Conservation (phyloP, 257 asterid genomes). For the Paulownia fortunei region DNA sequence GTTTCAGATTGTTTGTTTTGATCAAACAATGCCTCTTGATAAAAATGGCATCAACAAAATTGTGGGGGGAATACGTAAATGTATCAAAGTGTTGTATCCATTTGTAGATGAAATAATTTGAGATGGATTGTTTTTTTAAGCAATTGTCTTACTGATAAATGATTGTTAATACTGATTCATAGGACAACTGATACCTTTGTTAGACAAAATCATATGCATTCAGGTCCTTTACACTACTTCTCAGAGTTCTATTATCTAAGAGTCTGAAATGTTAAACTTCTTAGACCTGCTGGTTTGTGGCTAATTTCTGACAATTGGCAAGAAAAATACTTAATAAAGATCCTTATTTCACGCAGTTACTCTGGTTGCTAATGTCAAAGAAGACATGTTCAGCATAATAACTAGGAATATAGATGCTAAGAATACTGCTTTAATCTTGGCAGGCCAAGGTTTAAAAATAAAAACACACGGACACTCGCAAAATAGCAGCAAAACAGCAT, state of each 20-base stretch:
- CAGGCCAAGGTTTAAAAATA: neutral
- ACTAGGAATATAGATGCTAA: neutral
- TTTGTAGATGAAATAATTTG: neutral
- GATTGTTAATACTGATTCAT: neutral
- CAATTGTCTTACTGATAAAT: neutral
- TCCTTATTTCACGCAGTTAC: neutral
- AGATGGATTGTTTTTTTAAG: conserved; percentile 1
- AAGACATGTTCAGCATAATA: neutral
- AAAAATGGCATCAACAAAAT: neutral
- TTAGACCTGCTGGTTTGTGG: neutral
- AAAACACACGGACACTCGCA: neutral
- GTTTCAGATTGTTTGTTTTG: neutral
- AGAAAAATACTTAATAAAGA: neutral
- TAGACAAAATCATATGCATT: neutral
- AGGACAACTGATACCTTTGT: neutral
- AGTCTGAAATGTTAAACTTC: neutral
- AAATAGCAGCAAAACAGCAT: neutral
- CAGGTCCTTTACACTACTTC: neutral
- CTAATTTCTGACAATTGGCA: neutral
- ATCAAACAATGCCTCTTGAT: neutral
- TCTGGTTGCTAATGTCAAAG: neutral
- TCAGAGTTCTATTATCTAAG: too few relatives aligned
- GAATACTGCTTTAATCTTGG: neutral
- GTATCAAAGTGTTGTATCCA: neutral
- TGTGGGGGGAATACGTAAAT: neutral